phyloP scores from a whole-genome alignment of 2,329 filamentous ascomycete genomes.

The Annulohypoxylon truncatum region DNA sequence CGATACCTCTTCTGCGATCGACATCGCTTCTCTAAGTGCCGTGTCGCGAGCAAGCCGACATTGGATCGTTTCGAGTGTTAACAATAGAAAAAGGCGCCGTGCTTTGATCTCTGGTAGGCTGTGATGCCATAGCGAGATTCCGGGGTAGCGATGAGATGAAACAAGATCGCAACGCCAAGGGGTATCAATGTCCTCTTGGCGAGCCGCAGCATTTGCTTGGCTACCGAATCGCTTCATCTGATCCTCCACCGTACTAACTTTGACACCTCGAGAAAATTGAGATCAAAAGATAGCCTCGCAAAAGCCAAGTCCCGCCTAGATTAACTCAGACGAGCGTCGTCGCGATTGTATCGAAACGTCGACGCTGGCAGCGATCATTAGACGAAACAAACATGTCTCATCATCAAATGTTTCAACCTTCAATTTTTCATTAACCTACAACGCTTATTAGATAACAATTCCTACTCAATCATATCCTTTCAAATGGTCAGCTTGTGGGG shows the following conservation, averaged over 20 bases:
- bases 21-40: constrained; percentile 23
- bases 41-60: constrained; percentile 14
- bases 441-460: no score
- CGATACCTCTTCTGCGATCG: constrained; percentile 24
- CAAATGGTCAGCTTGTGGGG: no score
- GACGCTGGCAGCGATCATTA: constrained; percentile 16
- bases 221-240: constrained; percentile 1
- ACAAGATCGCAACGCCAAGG: constrained; percentile 37
- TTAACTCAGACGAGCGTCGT: constrained; percentile 22
- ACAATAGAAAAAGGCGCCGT: not conserved
- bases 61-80: constrained; percentile 18
- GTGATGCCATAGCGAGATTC: not conserved
- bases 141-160: constrained; percentile 34
- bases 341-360: constrained; percentile 20
- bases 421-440: not conserved
- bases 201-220: constrained; percentile 28
- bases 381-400: constrained; percentile 25
- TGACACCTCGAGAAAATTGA: not conserved
- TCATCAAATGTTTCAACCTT: constrained; percentile 25
- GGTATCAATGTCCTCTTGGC: constrained; percentile 36
- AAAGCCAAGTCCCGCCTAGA: constrained; percentile 17
- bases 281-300: constrained; percentile 6
- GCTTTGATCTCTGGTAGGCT: constrained; percentile 21
- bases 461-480: no score
- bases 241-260: constrained; percentile 10